Evolutionary conservation across 495 filamentous ascomycete species (phyloP), one percentile per base, ranked within the genome.

Genomic region (Penicillium egyptiacum): DNA sequence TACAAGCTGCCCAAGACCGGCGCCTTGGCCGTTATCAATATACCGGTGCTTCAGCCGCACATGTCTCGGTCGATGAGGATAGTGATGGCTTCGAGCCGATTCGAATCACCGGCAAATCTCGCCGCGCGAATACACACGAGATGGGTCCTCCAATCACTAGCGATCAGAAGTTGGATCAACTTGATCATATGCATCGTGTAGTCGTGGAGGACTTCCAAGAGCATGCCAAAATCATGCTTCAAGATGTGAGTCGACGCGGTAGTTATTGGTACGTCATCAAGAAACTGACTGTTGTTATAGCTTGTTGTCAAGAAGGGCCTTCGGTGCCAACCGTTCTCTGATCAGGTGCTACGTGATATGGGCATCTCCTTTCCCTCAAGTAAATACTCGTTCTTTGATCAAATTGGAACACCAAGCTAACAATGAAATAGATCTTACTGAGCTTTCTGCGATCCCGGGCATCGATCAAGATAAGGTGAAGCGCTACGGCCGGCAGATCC

Each of bases 331-430:
- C 87, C 88, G 3, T 98, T 98, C 68, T 86, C 86, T 1, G 91
- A 96, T 63, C 80, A 79, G 26, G 77, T 90, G 2, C 75, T 95
- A 50, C 86, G 91, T 25, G 86, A 90, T 63, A 96, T 98, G 87
- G 90, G 84, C 5, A 88, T 96, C 40, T 63, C 75, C 28, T 91
- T 88, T 44, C 87, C 93, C 59, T 86, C 81, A 62, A 75, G 82
- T 71, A 78, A 75, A 30, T 50, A 39, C 12, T 12, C 3, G 25
- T 22, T 9, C 7, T 49, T 19, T 12, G 3, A 12, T 11, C 10
- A 11, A 30, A 43, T 54, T 3, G 35, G 31, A 41, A 8, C 12
- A 30, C 2, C 20, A 19, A 53, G 33, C 54, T 66, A 55, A 67
- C 42, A 4, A 19, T 14, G 22, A 9, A 6, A 20, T 50, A 76